Percentiles rank a stretch among this genome's conserved stretches.
phyloP scores from a whole-genome alignment of 1,284 basidiomycete species.

The Neonothopanus nambi region DNA sequence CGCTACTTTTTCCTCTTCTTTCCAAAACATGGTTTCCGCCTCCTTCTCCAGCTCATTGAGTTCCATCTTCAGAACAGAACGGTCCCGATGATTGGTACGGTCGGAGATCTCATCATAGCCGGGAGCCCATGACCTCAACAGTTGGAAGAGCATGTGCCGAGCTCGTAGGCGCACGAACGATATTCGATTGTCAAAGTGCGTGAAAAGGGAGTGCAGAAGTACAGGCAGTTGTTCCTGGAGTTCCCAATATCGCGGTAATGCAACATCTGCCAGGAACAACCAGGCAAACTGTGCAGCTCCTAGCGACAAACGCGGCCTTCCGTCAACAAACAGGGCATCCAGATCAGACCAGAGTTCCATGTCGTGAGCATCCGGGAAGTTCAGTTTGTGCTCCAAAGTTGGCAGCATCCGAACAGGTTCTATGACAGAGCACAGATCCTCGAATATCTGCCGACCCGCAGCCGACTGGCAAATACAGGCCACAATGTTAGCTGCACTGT shows the following conservation, averaged over 20 bases:
- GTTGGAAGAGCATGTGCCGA: slow-evolving; percentile 76
- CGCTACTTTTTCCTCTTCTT: slow-evolving; percentile 60
- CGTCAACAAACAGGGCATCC: slow-evolving; percentile 69
- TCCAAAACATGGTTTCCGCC: slow-evolving; percentile 67
- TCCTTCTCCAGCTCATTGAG: slow-evolving; percentile 62
- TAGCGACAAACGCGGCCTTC: slow-evolving; percentile 66
- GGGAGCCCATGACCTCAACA: slow-evolving; percentile 77
- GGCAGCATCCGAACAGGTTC: slow-evolving; percentile 84
- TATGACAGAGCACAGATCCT: slow-evolving; percentile 83
- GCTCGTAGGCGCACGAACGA: slow-evolving; percentile 71
- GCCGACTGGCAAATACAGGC: slow-evolving; percentile 83
- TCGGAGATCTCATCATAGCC: slow-evolving; percentile 69
- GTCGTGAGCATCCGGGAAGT: slow-evolving; percentile 68
- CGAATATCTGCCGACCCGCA: slow-evolving; percentile 75
- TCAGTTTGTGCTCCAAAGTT: slow-evolving; percentile 68
- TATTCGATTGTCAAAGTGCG: slow-evolving; percentile 81
- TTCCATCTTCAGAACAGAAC: slow-evolving; percentile 48
- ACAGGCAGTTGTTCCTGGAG: slow-evolving; percentile 69
- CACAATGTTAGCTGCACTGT: slow-evolving; percentile 80
- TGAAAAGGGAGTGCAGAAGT: slow-evolving; percentile 81
- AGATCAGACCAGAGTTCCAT: slow-evolving; percentile 75
- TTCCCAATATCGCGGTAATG: slow-evolving; percentile 80
- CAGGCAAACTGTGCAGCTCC: slow-evolving; percentile 87
- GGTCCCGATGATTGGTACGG: slow-evolving; percentile 45
- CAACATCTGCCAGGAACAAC: slow-evolving; percentile 82